Evolutionary conservation across 495 filamentous ascomycete genomes (phyloP), one percentile per base, ranked within the genome.

Genomic region (Aspergillus kassunensis): DNA sequence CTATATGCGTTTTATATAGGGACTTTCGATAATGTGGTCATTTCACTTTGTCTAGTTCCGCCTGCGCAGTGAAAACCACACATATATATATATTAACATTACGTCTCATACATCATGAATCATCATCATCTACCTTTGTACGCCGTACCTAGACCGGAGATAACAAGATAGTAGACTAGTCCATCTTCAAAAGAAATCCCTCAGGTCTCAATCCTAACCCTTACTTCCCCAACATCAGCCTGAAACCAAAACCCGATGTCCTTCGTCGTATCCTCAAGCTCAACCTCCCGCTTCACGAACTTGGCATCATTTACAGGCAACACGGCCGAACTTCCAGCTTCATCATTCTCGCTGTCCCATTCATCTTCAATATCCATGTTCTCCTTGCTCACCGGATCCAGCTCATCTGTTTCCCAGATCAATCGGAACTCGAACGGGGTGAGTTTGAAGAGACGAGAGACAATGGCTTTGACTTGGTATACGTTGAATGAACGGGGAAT

Each of bases 231-330:
- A 13, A 62, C 44, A 51, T 68, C 70, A 19, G 84, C 81, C 54
- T 95, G 89, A 49, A 96, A 80, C 73, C 83, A 88, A 59, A 87
- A 92, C 10, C 89, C 90, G 60, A 96, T 77, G 66, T 86, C 81
- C 58, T 87, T 79, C 10, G 88, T 90, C 35, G 88, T 86, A 61
- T 93, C 87, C 55, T 84, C 82, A 49, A 97, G 69, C 67, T 92
- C 89, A 35, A 88, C 81, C 64, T 95, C 89, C 56, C 90, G 70
- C 59, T 81, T 80, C 31, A 87, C 76, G 76, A 83, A 89, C 57
- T 58, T 63, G 16, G 49, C 70, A 6, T 74, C 51, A 13, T 41
- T 50, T 16, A 4, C 42, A 35, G 19, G 6, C 19, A 37, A 21
- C 36, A 13, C 65, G 1, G 54, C 67, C n/a, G n/a, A n/a, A n/a